Conservation (phyloP, 176 grass and related monocot genomes). For the Oryza punctata region DNA sequence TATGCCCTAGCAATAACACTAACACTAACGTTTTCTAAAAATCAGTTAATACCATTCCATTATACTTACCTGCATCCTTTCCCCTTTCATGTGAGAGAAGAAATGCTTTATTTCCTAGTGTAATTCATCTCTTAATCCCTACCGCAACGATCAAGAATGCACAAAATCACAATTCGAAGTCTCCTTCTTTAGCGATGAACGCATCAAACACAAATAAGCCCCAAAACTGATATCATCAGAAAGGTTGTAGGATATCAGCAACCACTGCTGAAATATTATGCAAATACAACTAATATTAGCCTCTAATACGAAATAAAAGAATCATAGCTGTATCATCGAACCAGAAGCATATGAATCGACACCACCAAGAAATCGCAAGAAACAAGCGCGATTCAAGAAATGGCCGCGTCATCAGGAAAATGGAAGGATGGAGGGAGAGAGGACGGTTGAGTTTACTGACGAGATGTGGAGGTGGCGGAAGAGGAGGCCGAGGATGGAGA, state of each 20-base stretch:
- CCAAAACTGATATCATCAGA: neutral
- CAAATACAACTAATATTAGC: neutral
- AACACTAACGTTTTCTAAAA: neutral
- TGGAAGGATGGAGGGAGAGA: neutral
- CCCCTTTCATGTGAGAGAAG: neutral
- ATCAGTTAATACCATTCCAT: neutral
- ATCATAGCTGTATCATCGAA: neutral
- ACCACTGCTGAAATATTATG: neutral
- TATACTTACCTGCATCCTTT: neutral
- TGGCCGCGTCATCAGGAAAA: neutral
- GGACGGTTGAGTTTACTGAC: constrained; percentile 41
- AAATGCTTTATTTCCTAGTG: neutral
- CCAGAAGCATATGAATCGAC: neutral
- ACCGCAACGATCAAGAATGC: neutral
- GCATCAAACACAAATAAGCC: neutral
- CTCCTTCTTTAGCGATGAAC: neutral
- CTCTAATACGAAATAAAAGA: neutral
- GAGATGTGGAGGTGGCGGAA: constrained; percentile 96
- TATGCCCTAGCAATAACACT: neutral
- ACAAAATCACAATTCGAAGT: neutral
- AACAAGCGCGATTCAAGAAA: neutral
- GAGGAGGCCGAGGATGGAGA: constrained; percentile 87
- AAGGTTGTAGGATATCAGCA: neutral
- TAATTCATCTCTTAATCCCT: neutral
- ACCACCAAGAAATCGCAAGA: neutral